Conservation (phyloP, 495 filamentous ascomycete genomes). For the Hypoxylon crocopeplum region DNA sequence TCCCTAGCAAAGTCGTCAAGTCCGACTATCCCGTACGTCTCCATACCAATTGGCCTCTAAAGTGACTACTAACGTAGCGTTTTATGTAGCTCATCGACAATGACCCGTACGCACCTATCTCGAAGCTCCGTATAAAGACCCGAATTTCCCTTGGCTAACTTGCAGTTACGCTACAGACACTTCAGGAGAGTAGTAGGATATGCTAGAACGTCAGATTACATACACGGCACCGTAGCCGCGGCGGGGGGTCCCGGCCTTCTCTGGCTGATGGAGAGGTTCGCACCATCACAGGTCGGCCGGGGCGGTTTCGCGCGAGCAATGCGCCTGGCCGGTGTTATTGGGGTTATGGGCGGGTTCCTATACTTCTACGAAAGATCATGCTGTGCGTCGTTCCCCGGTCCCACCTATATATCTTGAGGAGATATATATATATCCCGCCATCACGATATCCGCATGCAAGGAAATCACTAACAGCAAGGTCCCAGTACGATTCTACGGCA, state of each 20-base stretch:
- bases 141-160: background rate
- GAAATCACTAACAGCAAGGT: no score
- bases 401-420: background rate
- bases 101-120: slow-evolving; percentile 77
- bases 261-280: slow-evolving; percentile 77
- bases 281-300: slow-evolving; percentile 79
- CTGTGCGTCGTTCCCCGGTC: slow-evolving; percentile 48
- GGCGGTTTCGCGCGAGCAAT: slow-evolving; percentile 83
- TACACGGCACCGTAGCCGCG: slow-evolving; percentile 67
- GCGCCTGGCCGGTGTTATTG: slow-evolving; percentile 76
- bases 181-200: slow-evolving; percentile 87
- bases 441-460: no score
- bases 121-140: background rate
- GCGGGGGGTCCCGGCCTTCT: slow-evolving; percentile 74
- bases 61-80: slow-evolving; percentile 9
- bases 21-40: slow-evolving; percentile 82
- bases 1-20: slow-evolving; percentile 75
- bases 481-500: slow-evolving; percentile 90
- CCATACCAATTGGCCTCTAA: slow-evolving; percentile 24
- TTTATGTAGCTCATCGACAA: slow-evolving; percentile 86
- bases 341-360: slow-evolving; percentile 75
- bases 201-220: slow-evolving; percentile 83
- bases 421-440: background rate
- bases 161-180: slow-evolving; percentile 64
- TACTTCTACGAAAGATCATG: slow-evolving; percentile 76